A percentile compares a stretch with the other conserved stretches of the same genome.
phyloP scores from a whole-genome alignment of 805 yeast species.

The Candida pseudofarinosa region DNA sequence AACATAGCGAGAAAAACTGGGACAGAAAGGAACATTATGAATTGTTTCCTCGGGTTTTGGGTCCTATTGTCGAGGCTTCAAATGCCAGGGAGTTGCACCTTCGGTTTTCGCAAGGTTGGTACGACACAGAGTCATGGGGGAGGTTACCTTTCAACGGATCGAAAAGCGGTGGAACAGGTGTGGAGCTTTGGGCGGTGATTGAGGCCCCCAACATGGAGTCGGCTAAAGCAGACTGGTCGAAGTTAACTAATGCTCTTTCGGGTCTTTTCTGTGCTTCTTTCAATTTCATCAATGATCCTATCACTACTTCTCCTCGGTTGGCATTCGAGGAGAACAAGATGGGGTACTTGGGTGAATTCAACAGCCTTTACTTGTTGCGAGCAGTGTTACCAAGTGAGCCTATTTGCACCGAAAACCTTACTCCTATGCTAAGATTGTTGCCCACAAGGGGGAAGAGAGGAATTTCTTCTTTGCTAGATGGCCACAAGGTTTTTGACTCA shows the following conservation, averaged over 20 bases:
- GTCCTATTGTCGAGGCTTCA: slow-evolving; percentile 67
- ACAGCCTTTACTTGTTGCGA: slow-evolving; percentile 55
- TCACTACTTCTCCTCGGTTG: slow-evolving; percentile 56
- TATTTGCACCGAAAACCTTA: slow-evolving; percentile 91
- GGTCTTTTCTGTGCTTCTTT: slow-evolving; percentile 95
- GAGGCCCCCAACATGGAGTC: slow-evolving; percentile 54
- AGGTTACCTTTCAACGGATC: slow-evolving; percentile 67
- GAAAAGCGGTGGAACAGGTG: slow-evolving; percentile 88
- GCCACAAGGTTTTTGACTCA: slow-evolving; percentile 86
- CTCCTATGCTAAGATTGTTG: slow-evolving; percentile 84
- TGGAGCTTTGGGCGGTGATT: slow-evolving; percentile 85
- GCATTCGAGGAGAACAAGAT: slow-evolving; percentile 42
- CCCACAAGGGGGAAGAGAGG: slow-evolving; percentile 95
- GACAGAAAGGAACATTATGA: slow-evolving; percentile 44
- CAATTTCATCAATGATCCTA: slow-evolving; percentile 76
- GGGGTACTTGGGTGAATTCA: slow-evolving; percentile 5
- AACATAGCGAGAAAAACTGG: slow-evolving; percentile 8
- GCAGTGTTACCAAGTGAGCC: slow-evolving; percentile 95
- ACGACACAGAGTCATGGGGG: slow-evolving; percentile 91
- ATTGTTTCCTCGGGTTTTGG: slow-evolving; percentile 75
- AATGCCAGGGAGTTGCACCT: slow-evolving; percentile 73
- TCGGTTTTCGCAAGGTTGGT: slow-evolving; percentile 90
- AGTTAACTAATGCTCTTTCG: slow-evolving; percentile 69
- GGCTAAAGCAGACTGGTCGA: slow-evolving; percentile 66
- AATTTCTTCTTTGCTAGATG: slow-evolving; percentile 76